Base-by-base conservation (phyloP, 495 filamentous ascomycete genomes). In the Hypoxylon perforatum region DNA sequence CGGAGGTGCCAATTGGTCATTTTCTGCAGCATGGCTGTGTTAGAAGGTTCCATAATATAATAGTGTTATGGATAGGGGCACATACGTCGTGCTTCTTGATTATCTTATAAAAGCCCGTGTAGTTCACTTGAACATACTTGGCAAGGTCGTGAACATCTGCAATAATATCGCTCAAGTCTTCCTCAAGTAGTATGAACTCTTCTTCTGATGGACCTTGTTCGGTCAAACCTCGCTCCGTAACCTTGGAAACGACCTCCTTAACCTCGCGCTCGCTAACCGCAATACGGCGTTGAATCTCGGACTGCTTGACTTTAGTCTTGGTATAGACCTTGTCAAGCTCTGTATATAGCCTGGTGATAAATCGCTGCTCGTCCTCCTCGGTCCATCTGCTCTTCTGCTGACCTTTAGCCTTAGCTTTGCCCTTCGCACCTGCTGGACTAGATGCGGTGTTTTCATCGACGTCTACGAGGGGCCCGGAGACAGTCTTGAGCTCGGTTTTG, bases 91-190 rank as follows among this genome's bases (percentile, higher is more conserved):
- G 95, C 81, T 99, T 99, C 82, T 99, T 99, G 75, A 99, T 97
- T 70, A 99, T 99, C 82, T 99, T 99, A 82, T 97, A 96, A 73
- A 99, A 99, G 0, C 96, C 95, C 0, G 94, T 97, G 72, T 99
- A 99, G 77, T 99, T 99, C 74, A 99, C 79, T 78, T 97, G 94
- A 4, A 95, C 96, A 70, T 97, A 99, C 78, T 98, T 98, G 71
- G 96, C 96, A 70, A 99, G 81, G 76, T 99, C 95, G 73, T 99
- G 95, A 10, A 99, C 96, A 75, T 99, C 95, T 53, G 96, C 96
- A 75, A 98, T 99, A 71, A 98, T 94, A 74, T 99, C 95, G 77
- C 92, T 96, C 74, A 99, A 76, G 65, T 96, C 92, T 77, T 97
- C 91, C 79, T 99, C 96, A 41, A 99, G 84, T 70, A 95, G 80